A percentile compares a stretch with the other conserved stretches of the same genome.
These are phyloP conservation scores for Cicer cuneatum DNA, from an alignment of 306 rosid species.

Conservation along the genomic window DNA sequence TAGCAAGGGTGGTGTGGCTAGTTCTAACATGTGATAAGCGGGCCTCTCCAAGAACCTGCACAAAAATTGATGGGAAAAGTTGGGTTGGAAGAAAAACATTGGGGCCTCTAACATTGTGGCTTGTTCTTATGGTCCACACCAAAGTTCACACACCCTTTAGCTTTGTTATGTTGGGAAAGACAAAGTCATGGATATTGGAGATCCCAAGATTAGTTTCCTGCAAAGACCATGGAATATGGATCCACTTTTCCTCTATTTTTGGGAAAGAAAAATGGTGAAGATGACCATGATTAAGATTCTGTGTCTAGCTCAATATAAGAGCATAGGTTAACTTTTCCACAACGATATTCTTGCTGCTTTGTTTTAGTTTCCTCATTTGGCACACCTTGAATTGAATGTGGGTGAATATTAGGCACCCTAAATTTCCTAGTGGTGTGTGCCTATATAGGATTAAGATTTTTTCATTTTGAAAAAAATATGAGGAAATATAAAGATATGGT, in stretches of 20 bases:
- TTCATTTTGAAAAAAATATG: no score
- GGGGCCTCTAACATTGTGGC: not conserved
- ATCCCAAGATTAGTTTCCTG: not conserved
- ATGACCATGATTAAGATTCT: not conserved
- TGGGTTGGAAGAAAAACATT: constrained; percentile 5
- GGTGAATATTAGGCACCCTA: no score
- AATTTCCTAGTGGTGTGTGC: no score
- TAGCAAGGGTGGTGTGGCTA: not conserved
- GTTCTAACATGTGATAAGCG: not conserved
- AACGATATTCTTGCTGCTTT: no score
- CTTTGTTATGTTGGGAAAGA: not conserved
- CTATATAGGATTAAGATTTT: no score
- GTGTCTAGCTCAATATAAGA: not conserved
- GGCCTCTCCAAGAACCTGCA: not conserved
- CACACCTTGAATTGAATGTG: no score
- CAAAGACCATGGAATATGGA: not conserved
- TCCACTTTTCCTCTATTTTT: constrained; percentile 15
- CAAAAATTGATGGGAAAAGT: not conserved
- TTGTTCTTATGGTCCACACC: not conserved
- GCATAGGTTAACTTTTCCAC: no score
- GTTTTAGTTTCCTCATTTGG: no score
- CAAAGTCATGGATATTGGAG: not conserved
- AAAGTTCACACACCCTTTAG: not conserved
- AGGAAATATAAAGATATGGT: no score
- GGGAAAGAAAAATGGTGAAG: not conserved